Conservation (phyloP, 768 basidiomycete genomes). For the Filobasidium floriforme region DNA sequence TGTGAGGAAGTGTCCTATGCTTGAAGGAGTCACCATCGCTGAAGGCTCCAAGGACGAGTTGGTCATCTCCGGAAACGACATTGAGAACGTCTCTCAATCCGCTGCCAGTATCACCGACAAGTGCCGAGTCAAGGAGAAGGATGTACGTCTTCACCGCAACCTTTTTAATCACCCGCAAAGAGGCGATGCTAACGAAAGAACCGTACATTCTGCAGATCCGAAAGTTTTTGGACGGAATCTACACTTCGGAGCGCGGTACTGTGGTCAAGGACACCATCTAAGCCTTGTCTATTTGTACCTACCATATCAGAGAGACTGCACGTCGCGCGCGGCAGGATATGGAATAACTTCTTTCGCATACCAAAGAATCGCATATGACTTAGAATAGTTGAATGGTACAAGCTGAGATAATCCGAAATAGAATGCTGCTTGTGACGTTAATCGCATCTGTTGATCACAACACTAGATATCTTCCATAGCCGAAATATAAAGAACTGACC, state of each 20-base stretch:
- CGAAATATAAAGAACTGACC: conserved; percentile 40
- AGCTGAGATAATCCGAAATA: too few relatives aligned
- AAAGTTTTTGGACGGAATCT: conserved; percentile 65
- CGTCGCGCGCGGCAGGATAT: not conserved
- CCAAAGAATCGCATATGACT: too few relatives aligned
- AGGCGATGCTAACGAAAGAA: not conserved
- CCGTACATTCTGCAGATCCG: conserved; percentile 58
- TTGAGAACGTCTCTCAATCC: conserved; percentile 95
- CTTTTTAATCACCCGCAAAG: not conserved
- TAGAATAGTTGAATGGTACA: too few relatives aligned
- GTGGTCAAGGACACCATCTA: conserved; percentile 34
- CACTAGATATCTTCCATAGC: conserved; percentile 37
- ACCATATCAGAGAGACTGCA: not conserved
- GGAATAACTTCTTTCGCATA: too few relatives aligned
- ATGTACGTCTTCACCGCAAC: conserved; percentile 22
- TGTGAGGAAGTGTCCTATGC: conserved; percentile 85
- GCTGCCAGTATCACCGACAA: conserved; percentile 95
- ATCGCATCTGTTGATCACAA: too few relatives aligned
- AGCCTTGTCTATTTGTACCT: conserved; percentile 9
- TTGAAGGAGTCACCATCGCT: conserved; percentile 57
- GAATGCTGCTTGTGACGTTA: too few relatives aligned
- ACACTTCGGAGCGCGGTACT: conserved; percentile 42
- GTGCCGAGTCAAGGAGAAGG: conserved; percentile 97
- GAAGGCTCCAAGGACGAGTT: conserved; percentile 49
- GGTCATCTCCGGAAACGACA: conserved; percentile 86